A percentile compares a stretch with the other conserved stretches of the same genome.
These are phyloP conservation scores for Triadica sebifera DNA, from an alignment of 345 rosid species.

Conservation along the genomic window DNA sequence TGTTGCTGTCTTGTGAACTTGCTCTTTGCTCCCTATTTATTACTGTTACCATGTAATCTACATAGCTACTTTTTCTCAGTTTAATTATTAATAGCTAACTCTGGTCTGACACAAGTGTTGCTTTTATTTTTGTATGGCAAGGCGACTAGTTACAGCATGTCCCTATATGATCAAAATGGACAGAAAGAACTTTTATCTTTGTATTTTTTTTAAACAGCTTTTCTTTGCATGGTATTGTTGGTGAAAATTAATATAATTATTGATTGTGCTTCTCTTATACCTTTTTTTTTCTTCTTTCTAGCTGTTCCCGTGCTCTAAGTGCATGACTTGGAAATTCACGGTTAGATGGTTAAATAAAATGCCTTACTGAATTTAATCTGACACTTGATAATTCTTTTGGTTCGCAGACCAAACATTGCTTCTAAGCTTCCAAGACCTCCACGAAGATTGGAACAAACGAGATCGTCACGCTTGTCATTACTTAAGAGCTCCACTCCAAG, in stretches of 20 bases:
- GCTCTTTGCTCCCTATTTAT: no score
- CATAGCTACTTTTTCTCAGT: no score
- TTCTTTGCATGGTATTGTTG: neutral
- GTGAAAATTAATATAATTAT: neutral
- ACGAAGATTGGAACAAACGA: conserved; percentile 41
- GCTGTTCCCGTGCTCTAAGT: neutral
- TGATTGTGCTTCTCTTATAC: neutral
- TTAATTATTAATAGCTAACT: no score
- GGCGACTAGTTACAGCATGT: no score
- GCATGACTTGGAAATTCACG: neutral
- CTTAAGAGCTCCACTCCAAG: conserved; percentile 47
- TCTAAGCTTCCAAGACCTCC: conserved; percentile 64
- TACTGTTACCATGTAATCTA: no score
- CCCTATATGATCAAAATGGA: no score
- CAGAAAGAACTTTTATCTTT: no score
- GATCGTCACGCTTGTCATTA: conserved; percentile 50
- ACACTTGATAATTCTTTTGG: neutral
- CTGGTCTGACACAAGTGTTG: no score
- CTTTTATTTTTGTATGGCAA: no score
- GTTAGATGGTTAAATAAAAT: neutral
- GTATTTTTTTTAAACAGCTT: neutral
- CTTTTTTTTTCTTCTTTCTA: neutral
- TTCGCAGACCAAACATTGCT: conserved; percentile 31
- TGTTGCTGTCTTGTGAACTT: no score
- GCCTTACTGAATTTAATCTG: conserved; percentile 2